Base-by-base conservation (phyloP, 441 rosid genomes). In the Erodium chrysanthum region DNA sequence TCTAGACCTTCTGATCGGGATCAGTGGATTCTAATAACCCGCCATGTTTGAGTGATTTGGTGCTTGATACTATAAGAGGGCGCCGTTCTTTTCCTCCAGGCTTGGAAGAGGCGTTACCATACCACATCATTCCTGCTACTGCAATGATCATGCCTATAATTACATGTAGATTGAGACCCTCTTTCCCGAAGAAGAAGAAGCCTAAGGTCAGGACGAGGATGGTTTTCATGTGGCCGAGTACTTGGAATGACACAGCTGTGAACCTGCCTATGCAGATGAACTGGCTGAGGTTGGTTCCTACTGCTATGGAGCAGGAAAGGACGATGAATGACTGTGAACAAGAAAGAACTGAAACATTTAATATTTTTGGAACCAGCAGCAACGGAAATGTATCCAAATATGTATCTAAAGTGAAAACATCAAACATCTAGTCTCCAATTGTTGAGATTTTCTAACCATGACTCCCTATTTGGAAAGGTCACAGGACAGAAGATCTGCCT, bases 171-270 rank as follows among this genome's bases (percentile, higher is more conserved):
- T 86, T 94, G 35, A 94, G 87, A 68, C 96, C 98, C 72, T 94
- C 98, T 66, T 87, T 91, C 2, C 97, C 96, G 0, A 94, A 94
- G 85, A 91, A 86, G 54, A 84, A 67, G 81, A 94, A 94, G 62
- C 98, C 98, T 58, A 94, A 64, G 42, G 85, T 80, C 78, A 94
- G 83, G 64, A 94, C 98, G 0, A 94, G 87, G 44, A 94, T 86
- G 7, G 98, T 94, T 84, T 94, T 94, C 98, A 94, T 94, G 75
- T 94, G 97, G 66, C 98, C 98, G 7, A 94, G 86, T 23, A 94
- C 97, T 86, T 91, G 97, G 83, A 94, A 94, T 0, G 97, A 83
- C 25, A 93, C 98, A 0, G 98, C 98, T 2, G 97, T 86, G 73
- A 89, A 91, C 77, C 97, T 85, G 66, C 98, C 97, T 0, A 93